Evolutionary conservation across 768 basidiomycete species (phyloP).

Genomic region (Russula ochroleuca): DNA sequence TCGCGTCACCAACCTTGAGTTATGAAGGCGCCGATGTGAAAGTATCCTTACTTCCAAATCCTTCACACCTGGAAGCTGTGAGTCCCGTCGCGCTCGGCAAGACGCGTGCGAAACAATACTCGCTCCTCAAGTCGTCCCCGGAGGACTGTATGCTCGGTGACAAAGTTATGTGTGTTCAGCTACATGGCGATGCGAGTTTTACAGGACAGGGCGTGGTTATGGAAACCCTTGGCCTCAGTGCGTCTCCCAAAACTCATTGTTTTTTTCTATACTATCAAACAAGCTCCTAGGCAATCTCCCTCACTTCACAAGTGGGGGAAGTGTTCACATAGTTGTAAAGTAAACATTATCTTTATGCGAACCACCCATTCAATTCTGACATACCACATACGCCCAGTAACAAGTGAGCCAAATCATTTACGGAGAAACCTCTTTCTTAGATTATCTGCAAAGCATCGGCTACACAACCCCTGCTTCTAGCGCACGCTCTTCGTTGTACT

Average conservation of each 20-base stretch:
- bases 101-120: conserved; percentile 85
- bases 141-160: conserved; percentile 49
- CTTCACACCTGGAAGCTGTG: conserved; percentile 81
- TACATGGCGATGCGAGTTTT: conserved; percentile 92
- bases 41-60: conserved; percentile 75
- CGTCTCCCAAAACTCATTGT: conserved; percentile 30
- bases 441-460: conserved; percentile 59
- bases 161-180: conserved; percentile 80
- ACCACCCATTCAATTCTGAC: conserved; percentile 8
- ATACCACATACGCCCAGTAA: conserved; percentile 29
- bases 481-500: conserved; percentile 82
- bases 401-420: conserved; percentile 28
- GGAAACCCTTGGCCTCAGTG: conserved; percentile 81
- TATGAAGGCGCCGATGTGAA: conserved; percentile 58
- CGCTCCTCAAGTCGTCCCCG: conserved; percentile 60
- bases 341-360: conserved; percentile 38
- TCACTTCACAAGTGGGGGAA: conserved; percentile 88
- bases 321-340: conserved; percentile 89
- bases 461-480: conserved; percentile 86
- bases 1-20: conserved; percentile 57
- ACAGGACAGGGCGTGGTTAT: conserved; percentile 88
- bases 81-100: conserved; percentile 87
- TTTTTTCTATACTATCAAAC: background rate
- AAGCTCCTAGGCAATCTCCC: conserved; percentile 65
- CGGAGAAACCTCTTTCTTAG: conserved; percentile 2